These are phyloP conservation scores for Galeopsis tetrahit DNA, from an alignment of 257 asterid genomes.

Conservation along the genomic window DNA sequence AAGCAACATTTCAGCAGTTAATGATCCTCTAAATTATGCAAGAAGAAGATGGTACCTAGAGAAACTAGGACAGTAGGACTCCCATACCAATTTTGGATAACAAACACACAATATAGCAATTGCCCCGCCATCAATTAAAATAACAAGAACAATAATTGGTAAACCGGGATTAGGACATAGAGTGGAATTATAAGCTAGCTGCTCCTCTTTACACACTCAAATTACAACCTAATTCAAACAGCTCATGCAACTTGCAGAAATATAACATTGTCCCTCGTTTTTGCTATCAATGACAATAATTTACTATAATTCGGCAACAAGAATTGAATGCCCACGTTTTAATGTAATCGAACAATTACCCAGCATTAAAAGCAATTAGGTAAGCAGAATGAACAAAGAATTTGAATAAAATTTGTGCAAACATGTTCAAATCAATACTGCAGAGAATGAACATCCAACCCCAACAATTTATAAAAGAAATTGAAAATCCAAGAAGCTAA, in stretches of 20 bases:
- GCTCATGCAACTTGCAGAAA: conserved; percentile 24
- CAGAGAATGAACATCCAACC: conserved; percentile 16
- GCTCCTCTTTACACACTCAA: background rate
- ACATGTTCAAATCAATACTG: background rate
- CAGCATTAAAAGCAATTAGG: conserved; percentile 4
- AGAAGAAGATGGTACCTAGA: conserved; percentile 15
- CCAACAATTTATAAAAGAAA: background rate
- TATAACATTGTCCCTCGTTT: conserved; percentile 29
- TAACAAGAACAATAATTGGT: conserved; percentile 28
- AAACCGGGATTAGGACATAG: conserved; percentile 25
- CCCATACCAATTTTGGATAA: conserved; percentile 26
- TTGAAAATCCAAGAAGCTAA: conserved; percentile 10
- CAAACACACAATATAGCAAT: conserved; percentile 32
- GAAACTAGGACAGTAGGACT: conserved; percentile 28
- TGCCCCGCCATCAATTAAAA: conserved; percentile 37
- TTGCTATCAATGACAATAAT: conserved; percentile 31
- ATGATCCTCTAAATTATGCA: conserved; percentile 32
- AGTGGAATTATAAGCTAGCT: conserved; percentile 20
- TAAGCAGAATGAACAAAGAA: conserved; percentile 19
- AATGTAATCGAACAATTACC: conserved; percentile 8
- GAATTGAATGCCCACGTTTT: conserved; percentile 26
- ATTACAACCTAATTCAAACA: conserved; percentile 28
- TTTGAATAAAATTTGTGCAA: conserved; percentile 2
- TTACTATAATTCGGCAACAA: conserved; percentile 23
- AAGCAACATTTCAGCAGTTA: conserved; percentile 36